Conservation (phyloP, 495 filamentous ascomycete species). For the Penicillium coffeae region DNA sequence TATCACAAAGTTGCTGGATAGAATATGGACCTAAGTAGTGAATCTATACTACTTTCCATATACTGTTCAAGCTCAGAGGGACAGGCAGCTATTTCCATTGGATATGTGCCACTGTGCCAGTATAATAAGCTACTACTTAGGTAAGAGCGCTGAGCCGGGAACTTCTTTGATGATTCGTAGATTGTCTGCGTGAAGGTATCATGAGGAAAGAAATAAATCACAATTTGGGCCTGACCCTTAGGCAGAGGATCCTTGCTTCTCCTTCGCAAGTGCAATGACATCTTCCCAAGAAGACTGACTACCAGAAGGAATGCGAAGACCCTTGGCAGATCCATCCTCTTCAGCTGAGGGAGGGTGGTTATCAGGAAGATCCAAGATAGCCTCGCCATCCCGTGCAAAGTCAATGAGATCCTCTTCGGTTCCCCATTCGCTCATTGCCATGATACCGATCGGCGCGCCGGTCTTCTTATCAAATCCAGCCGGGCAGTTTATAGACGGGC, state of each 20-base stretch:
- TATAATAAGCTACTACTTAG: too few species aligned
- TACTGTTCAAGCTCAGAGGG: too few species aligned
- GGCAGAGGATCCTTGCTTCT: slow-evolving; percentile 1
- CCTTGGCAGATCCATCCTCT: slow-evolving; percentile 1
- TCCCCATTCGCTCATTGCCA: slow-evolving; percentile 90
- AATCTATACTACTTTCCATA: too few species aligned
- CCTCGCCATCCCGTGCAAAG: slow-evolving; percentile 69
- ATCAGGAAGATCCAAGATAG: slow-evolving; percentile 35
- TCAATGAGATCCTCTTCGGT: slow-evolving; percentile 72
- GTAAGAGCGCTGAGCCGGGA: too few species aligned
- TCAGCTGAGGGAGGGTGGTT: slow-evolving; percentile 4
- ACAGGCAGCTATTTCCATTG: too few species aligned
- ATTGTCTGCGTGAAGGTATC: neutral
- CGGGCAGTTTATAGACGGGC: slow-evolving; percentile 73
- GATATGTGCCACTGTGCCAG: too few species aligned
- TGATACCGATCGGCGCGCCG: slow-evolving; percentile 74
- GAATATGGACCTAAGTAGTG: too few species aligned
- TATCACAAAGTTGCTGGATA: too few species aligned
- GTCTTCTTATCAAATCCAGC: slow-evolving; percentile 62
- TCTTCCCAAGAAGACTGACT: slow-evolving; percentile 33
- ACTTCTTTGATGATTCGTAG: too few species aligned
- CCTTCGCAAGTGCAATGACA: slow-evolving; percentile 27
- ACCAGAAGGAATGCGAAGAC: slow-evolving; percentile 23
- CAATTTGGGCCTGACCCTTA: neutral
- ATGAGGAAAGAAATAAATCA: neutral